Base-by-base conservation (phyloP, 495 filamentous ascomycete genomes). In the Oleoguttula mirabilis region DNA sequence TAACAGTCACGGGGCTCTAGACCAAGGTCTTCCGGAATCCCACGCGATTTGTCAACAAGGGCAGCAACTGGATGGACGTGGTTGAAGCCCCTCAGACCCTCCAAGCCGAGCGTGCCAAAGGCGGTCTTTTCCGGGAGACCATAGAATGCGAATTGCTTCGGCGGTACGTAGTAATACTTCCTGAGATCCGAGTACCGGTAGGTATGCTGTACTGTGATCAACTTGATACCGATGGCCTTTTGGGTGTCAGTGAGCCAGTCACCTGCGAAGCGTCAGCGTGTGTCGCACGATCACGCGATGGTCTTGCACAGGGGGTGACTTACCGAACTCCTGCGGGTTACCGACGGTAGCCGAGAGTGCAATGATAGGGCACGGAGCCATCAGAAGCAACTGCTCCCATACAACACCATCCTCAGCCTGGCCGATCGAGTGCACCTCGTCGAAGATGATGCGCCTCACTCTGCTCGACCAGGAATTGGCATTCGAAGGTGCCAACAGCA, bases 391-490 rank as follows among this genome's bases (percentile, higher is more conserved):
- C 50, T 88, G 82, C 48, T 88, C 82, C 82, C 82, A 88, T 1
- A 88, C 66, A 10, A 85, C 61, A 38, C 82, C 82, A 52, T 88
- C 82, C 14, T 86, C 76, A 2, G 76, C 70, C 56, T 85, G 76
- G 0, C 81, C 80, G 41, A 87, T 85, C 12, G 69, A 83, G 56
- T 88, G 82, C n/a, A 87, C 72, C 60, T 87, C 82, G 47, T 88
- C 83, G 42, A 86, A 86, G 25, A 87, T 87, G 51, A 88, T 85
- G 11, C 79, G 66, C 41, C 70, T 78, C 3, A 88, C 66, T 40
- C 76, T 60, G 2, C 63, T 61, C 2, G 81, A 69, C 77, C 80
- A 88, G 3, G 74, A 63, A 17, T 69, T 71, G 16, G 80, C 79
- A 50, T 85, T 81, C 0, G 63, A 58, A 0, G 82, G 79, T 0